A percentile compares a stretch with the other conserved stretches of the same genome.
These are phyloP conservation scores for Sonneratia alba DNA, from an alignment of 345 rosid species.

Conservation along the genomic window DNA sequence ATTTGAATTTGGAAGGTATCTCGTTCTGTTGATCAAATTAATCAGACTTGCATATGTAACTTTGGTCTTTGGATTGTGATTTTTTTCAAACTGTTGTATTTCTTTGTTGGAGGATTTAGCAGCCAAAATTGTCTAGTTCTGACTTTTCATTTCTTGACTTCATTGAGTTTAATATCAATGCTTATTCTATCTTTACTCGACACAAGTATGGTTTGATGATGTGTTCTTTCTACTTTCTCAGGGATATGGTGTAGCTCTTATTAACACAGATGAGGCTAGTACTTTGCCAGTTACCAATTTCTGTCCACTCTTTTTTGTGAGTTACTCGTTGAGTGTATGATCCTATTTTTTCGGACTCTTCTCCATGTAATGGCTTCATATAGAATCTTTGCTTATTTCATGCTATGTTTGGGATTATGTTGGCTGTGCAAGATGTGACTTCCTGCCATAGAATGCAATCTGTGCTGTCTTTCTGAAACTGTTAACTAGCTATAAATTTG, in stretches of 20 bases:
- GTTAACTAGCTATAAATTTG: not conserved
- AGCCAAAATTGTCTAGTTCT: not conserved
- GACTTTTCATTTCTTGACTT: too few relatives aligned
- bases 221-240: constrained; percentile 24
- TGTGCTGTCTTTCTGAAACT: not conserved
- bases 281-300: constrained; percentile 78
- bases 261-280: constrained; percentile 76
- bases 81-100: too few relatives aligned
- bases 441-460: not conserved
- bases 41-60: too few relatives aligned
- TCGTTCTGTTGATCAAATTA: too few relatives aligned
- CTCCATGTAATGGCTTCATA: not conserved
- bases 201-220: not conserved
- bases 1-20: not conserved
- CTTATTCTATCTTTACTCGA: too few relatives aligned
- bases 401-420: not conserved
- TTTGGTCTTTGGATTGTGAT: not conserved
- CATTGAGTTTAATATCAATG: not conserved
- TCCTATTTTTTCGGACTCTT: not conserved
- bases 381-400: too few relatives aligned
- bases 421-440: not conserved
- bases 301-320: constrained; percentile 85
- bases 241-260: constrained; percentile 76
- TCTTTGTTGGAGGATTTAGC: not conserved
- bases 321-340: constrained; percentile 14